A percentile compares a stretch with the other conserved stretches of the same genome.
Conservation (phyloP, 495 filamentous ascomycete species). For the Hypoxylon trugodes region DNA sequence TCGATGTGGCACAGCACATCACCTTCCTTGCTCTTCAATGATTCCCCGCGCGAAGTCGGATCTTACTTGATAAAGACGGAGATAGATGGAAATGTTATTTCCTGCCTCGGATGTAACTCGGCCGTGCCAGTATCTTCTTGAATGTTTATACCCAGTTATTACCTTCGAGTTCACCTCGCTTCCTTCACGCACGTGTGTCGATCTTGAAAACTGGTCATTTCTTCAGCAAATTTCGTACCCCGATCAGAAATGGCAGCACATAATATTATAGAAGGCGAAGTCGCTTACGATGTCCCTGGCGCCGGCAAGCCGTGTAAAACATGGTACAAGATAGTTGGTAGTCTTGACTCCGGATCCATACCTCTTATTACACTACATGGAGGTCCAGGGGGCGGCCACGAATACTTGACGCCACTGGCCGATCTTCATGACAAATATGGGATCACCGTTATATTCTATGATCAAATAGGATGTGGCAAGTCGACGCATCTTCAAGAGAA, state of each 20-base stretch:
- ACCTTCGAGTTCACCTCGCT: not conserved
- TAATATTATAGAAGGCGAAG: slow-evolving; percentile 34
- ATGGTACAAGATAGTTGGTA: slow-evolving; percentile 49
- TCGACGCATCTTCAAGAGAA: slow-evolving; percentile 58
- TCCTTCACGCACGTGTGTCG: not conserved
- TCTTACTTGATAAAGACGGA: not conserved
- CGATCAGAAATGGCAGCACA: slow-evolving; percentile 10
- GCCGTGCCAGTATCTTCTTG: no score
- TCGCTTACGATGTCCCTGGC: slow-evolving; percentile 48
- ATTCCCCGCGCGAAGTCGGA: not conserved
- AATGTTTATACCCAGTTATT: not conserved
- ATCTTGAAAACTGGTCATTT: not conserved
- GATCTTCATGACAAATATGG: slow-evolving; percentile 47
- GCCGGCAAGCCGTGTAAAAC: slow-evolving; percentile 54
- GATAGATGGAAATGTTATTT: not conserved
- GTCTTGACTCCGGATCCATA: not conserved
- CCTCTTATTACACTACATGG: slow-evolving; percentile 55
- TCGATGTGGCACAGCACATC: not conserved
- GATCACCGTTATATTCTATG: slow-evolving; percentile 63
- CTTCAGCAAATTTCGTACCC: not conserved
- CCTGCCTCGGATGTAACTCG: not conserved
- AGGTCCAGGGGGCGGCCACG: slow-evolving; percentile 57
- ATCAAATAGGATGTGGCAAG: slow-evolving; percentile 62
- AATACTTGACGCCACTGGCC: slow-evolving; percentile 54
- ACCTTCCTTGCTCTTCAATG: not conserved